A percentile compares a stretch with the other conserved stretches of the same genome.
Conservation (phyloP, 768 basidiomycete species). For the Scleroderma bovista region DNA sequence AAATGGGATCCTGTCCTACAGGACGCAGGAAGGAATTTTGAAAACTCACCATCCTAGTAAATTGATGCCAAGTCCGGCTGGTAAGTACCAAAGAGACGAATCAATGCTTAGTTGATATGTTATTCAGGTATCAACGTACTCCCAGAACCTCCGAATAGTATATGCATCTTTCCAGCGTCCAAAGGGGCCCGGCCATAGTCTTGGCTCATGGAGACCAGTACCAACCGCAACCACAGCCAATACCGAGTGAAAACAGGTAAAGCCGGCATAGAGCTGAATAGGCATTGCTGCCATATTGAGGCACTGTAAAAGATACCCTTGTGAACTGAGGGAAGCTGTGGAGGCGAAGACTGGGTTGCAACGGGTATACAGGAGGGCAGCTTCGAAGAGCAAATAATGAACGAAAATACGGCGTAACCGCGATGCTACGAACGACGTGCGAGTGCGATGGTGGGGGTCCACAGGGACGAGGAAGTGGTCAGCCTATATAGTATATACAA, state of each 20-base stretch:
- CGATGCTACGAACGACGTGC: background rate
- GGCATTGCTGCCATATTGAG: background rate
- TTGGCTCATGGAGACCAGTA: background rate
- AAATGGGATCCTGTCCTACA: background rate
- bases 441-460: background rate
- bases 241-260: background rate
- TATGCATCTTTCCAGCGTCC: background rate
- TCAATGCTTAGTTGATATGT: background rate
- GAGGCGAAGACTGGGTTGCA: conserved; percentile 4
- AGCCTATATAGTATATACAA: background rate
- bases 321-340: background rate
- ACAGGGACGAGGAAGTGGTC: background rate
- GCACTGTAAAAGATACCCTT: background rate
- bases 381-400: conserved; percentile 1
- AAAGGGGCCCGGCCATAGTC: background rate
- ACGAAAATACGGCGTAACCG: background rate
- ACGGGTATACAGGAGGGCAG: background rate
- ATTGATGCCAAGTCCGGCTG: background rate
- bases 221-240: background rate
- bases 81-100: background rate
- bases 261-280: background rate
- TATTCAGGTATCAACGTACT: background rate
- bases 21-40: background rate
- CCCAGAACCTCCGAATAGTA: background rate
- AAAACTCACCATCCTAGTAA: background rate